Base-by-base conservation (phyloP, 129 eudicot species). In the Helianthus tuberosus region DNA sequence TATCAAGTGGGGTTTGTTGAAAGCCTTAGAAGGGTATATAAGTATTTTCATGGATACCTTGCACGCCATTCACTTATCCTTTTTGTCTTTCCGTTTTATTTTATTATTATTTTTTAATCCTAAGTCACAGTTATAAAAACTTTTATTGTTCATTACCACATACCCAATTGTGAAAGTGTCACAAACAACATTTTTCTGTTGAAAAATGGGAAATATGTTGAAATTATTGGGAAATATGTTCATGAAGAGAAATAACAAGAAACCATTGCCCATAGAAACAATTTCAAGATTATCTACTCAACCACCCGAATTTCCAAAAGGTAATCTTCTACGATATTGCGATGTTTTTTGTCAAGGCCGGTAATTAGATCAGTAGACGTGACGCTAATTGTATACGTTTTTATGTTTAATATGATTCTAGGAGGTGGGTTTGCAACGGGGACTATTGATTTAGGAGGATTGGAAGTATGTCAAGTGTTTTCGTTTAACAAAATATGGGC, bases 341-440 rank as follows among this genome's bases (percentile, higher is more conserved):
- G 16, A 39, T 61, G 1, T 36, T 32, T 32, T 74, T 49, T 20
- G 2, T 43, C 10, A 6, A 43, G 10, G 11, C 8, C 8, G 16
- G 6, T 61, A 36, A 36, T 32, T 74, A 35, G 13, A 13, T 5
- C 15, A 38, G 16, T 62, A 25, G 6, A 59, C 9, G 17, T 72
- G 69, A 25, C 11, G 36, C 1, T 61, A 17, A 36, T 27, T 29
- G 12, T n/a, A n/a, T 27, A 41, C 47, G 44, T 8, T 35, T 35
- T 43, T 57, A 3, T 11, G 68, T 43, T 65, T 66, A 29, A 71
- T 52, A 15, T 64, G 52, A 57, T 59, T 25, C 6, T 51, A 89
- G 97, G 96, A 48, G 81, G 32, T n/a, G 88, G 89, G 27, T 94
- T 94, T 74, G 97, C 91, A 20, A 86, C 69, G n/a, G 98, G 93